A percentile compares a stretch with the other conserved stretches of the same genome.
Conservation (phyloP, 2,329 filamentous ascomycete genomes). For the Fusarium tupiense region DNA sequence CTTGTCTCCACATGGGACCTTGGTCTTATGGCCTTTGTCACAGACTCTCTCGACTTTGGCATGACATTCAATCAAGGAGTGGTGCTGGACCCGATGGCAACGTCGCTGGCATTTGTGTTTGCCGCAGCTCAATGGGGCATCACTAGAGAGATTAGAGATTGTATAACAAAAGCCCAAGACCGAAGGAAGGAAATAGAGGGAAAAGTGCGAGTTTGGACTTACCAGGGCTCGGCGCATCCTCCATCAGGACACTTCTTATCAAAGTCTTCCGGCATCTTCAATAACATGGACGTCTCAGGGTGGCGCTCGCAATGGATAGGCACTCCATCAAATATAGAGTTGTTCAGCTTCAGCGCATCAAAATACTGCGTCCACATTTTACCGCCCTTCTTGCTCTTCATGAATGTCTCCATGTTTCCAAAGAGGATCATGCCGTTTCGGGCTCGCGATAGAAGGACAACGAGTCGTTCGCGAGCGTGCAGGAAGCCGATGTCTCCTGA, state of each 20-base stretch:
- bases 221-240: slow-evolving; percentile 73
- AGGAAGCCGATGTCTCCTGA: slow-evolving; percentile 77
- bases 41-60: slow-evolving; percentile 58
- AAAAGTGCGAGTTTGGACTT: slow-evolving; percentile 10
- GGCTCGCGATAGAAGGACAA: slow-evolving; percentile 75
- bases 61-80: slow-evolving; percentile 57
- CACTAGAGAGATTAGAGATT: slow-evolving; percentile 50
- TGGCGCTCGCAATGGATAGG: slow-evolving; percentile 70
- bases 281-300: slow-evolving; percentile 55
- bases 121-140: slow-evolving; percentile 62
- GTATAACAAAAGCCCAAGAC: neutral
- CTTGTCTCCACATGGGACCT: slow-evolving; percentile 56
- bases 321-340: slow-evolving; percentile 67
- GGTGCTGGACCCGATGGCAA: slow-evolving; percentile 71
- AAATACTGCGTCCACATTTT: slow-evolving; percentile 68
- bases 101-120: slow-evolving; percentile 66
- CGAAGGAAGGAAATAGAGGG: no score
- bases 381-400: slow-evolving; percentile 55
- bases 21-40: slow-evolving; percentile 58
- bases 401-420: slow-evolving; percentile 75
- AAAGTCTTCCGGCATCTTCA: slow-evolving; percentile 67
- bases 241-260: slow-evolving; percentile 72
- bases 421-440: slow-evolving; percentile 73
- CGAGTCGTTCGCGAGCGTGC: slow-evolving; percentile 70
- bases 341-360: slow-evolving; percentile 59